Conservation (phyloP, 2,329 filamentous ascomycete species). For the Periconia sp. region DNA sequence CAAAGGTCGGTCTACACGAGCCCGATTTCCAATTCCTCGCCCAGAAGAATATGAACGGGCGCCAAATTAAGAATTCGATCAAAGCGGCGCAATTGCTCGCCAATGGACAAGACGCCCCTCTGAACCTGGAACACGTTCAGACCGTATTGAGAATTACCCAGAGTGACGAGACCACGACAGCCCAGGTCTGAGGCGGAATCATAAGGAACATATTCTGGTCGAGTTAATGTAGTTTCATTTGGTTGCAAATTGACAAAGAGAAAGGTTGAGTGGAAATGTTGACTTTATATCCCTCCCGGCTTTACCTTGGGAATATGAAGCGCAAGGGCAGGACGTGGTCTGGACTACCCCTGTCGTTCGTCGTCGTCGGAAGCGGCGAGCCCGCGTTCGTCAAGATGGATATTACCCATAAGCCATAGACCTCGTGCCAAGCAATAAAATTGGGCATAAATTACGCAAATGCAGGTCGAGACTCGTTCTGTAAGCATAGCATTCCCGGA, state of each 20-base stretch:
- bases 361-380: slow-evolving; percentile 24
- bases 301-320: slow-evolving; percentile 7
- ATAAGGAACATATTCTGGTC: slow-evolving; percentile 9
- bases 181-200: slow-evolving; percentile 25
- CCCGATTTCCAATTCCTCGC: slow-evolving; percentile 39
- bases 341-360: slow-evolving; percentile 25
- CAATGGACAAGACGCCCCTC: slow-evolving; percentile 21
- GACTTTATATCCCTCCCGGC: slow-evolving; percentile 20
- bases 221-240: slow-evolving; percentile 33
- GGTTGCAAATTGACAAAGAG: slow-evolving; percentile 21
- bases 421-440: slow-evolving; percentile 27
- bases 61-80: slow-evolving; percentile 54
- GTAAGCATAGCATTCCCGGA: slow-evolving; percentile 34
- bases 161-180: slow-evolving; percentile 14
- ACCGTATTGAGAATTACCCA: slow-evolving; percentile 37
- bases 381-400: slow-evolving; percentile 24
- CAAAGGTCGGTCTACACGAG: slow-evolving; percentile 14
- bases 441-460: slow-evolving; percentile 35
- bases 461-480: slow-evolving; percentile 41
- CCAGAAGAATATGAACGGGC: slow-evolving; percentile 21
- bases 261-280: slow-evolving; percentile 16
- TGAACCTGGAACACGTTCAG: slow-evolving; percentile 36
- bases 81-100: slow-evolving; percentile 52
- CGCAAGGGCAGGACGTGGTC: slow-evolving; percentile 21
- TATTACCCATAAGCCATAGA: slow-evolving; percentile 38